phyloP scores from a whole-genome alignment of 2,329 filamentous ascomycete genomes.

The Colletotrichum filicis region DNA sequence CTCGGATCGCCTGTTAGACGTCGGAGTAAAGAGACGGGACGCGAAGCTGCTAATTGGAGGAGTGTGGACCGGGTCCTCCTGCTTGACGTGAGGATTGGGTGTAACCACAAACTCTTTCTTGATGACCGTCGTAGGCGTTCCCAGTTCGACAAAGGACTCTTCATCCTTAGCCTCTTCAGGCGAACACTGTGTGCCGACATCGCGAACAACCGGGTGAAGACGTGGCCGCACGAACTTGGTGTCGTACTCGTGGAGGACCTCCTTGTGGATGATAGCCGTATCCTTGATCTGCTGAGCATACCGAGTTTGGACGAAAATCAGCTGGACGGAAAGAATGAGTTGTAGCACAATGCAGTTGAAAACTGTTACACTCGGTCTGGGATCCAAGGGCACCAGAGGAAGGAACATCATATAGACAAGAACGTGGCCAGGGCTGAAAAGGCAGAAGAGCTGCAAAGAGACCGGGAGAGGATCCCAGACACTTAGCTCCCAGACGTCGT shows the following conservation, averaged over 20 bases:
- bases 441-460: constrained; percentile 82
- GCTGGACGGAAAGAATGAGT: constrained; percentile 78
- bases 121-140: constrained; percentile 70
- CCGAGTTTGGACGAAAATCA: constrained; percentile 76
- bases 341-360: constrained; percentile 85
- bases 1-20: constrained; percentile 45
- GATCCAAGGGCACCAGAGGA: constrained; percentile 79
- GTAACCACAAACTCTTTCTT: constrained; percentile 83
- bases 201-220: constrained; percentile 80
- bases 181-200: constrained; percentile 84
- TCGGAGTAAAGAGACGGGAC: constrained; percentile 34
- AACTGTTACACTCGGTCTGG: constrained; percentile 85
- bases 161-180: constrained; percentile 54
- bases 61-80: constrained; percentile 55
- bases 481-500: constrained; percentile 94
- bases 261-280: constrained; percentile 83
- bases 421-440: constrained; percentile 95
- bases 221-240: constrained; percentile 93
- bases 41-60: constrained; percentile 26
- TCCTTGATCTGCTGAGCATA: constrained; percentile 91
- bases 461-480: constrained; percentile 94
- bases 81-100: constrained; percentile 83
- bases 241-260: constrained; percentile 96
- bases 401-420: constrained; percentile 90
- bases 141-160: constrained; percentile 57